These are phyloP conservation scores for Spizellomyces punctatus DNA, from an alignment of 192 early-diverging fungal genomes.

Conservation along the genomic window DNA sequence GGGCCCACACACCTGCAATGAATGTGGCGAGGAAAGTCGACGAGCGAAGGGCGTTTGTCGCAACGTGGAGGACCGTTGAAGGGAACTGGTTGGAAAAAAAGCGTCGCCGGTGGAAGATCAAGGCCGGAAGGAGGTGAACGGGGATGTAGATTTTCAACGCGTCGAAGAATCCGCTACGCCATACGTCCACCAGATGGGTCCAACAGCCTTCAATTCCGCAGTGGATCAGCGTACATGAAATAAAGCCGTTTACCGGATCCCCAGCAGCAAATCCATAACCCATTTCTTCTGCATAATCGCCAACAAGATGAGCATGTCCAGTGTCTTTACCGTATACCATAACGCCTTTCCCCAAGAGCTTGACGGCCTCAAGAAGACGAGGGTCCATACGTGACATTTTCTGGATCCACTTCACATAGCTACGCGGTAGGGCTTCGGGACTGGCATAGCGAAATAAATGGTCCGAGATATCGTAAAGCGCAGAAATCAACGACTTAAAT, in stretches of 20 bases:
- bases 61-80: slow-evolving; percentile 38
- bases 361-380: slow-evolving; percentile 51
- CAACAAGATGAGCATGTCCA: slow-evolving; percentile 40
- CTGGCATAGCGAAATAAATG: slow-evolving; percentile 4
- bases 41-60: slow-evolving; percentile 42
- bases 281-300: slow-evolving; percentile 37
- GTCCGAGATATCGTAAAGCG: neutral
- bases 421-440: slow-evolving; percentile 48
- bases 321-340: slow-evolving; percentile 42
- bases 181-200: slow-evolving; percentile 40
- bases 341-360: slow-evolving; percentile 39
- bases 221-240: slow-evolving; percentile 58
- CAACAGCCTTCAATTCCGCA: slow-evolving; percentile 52
- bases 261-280: slow-evolving; percentile 35
- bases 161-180: slow-evolving; percentile 42
- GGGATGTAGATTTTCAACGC: slow-evolving; percentile 61
- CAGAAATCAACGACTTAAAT: neutral
- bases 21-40: slow-evolving; percentile 7
- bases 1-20: neutral
- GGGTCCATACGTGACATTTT: slow-evolving; percentile 60
- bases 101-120: slow-evolving; percentile 51
- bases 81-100: slow-evolving; percentile 38
- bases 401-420: slow-evolving; percentile 64
- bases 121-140: slow-evolving; percentile 59
- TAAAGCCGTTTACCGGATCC: slow-evolving; percentile 42